Base-by-base conservation (phyloP, 2,329 filamentous ascomycete genomes). In the Aureobasidium sp. region DNA sequence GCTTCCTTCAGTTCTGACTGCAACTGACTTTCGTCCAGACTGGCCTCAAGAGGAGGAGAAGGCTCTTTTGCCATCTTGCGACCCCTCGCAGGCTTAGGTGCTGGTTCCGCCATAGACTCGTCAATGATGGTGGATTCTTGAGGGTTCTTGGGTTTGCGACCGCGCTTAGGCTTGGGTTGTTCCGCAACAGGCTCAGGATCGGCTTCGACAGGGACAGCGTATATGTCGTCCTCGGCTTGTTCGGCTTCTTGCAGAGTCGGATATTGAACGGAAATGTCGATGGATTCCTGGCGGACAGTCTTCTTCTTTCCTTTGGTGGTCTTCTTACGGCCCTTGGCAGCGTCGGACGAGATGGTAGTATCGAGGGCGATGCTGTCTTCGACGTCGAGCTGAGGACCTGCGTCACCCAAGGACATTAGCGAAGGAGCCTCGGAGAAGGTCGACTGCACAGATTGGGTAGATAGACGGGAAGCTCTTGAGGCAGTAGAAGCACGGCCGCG, bases 381-480 rank as follows among this genome's bases (percentile, higher is more conserved):
- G n/a, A 61, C 64, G 33, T 59, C 61, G 19, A 42, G 39, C 12
- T 49, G 37, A 6, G 62, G 49, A 22, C 52, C 64, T 76, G 86
- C 76, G 31, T 79, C 76, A 24, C 75, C 77, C 24, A 74, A 68
- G 5, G 75, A 70, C 66, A 70, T 67, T 27, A 69, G 63, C 22
- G 67, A 71, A 12, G 73, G 74, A 12, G 73, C 72, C 67, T 80
- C 79, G 1, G 79, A 79, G 45, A 73, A 68, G 24, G 74, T 73
- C n/a, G 74, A 75, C 27, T 70, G 67, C 37, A 71, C 72, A 0
- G 79, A 81, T 65, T 83, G 81, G 8, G 76, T 79, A 22, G 81
- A 84, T n/a, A 81, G 64, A 45, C 89, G 83, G 3, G 89, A 89
- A 9, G 81, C 79, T 71, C 91, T 92, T 24, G 90, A 94, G 48